Conservation (phyloP, 2,329 filamentous ascomycete species). For the Cyphellophora attinorum region DNA sequence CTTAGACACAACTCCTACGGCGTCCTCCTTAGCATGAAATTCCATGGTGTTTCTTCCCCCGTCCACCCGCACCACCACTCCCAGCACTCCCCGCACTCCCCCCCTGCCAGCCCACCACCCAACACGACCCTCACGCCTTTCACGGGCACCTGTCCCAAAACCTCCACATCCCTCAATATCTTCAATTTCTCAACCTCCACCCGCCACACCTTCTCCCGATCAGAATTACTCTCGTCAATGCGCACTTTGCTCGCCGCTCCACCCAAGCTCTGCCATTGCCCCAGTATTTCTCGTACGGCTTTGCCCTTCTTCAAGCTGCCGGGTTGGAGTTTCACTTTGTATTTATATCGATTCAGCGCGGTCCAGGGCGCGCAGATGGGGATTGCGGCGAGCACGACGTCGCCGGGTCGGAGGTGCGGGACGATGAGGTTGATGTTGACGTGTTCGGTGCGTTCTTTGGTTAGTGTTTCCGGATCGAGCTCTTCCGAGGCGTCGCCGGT, state of each 20-base stretch:
- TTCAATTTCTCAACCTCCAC: constrained; percentile 77
- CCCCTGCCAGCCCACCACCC: constrained; percentile 42
- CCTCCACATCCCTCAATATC: constrained; percentile 69
- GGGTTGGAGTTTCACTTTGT: constrained; percentile 90
- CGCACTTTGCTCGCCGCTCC: constrained; percentile 27
- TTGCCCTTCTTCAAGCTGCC: constrained; percentile 89
- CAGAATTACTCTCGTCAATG: constrained; percentile 47
- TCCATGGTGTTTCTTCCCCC: constrained; percentile 20
- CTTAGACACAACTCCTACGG: no score
- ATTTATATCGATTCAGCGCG: constrained; percentile 64
- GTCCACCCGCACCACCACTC: constrained; percentile 32
- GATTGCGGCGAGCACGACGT: constrained; percentile 58
- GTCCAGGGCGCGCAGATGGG: constrained; percentile 56
- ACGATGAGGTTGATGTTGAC: constrained; percentile 61
- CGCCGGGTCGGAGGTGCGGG: constrained; percentile 66
- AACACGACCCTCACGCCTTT: constrained; percentile 73
- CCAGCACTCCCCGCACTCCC: no score
- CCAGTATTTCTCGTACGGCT: constrained; percentile 81
- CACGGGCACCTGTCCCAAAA: constrained; percentile 71
- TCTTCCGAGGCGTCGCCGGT: constrained; percentile 53
- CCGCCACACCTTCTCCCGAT: constrained; percentile 23
- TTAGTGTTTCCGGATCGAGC: constrained; percentile 39
- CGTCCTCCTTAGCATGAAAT: no score
- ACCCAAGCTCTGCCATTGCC: constrained; percentile 49
- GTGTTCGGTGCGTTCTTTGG: constrained; percentile 34